Evolutionary conservation across 2,329 filamentous ascomycete species (phyloP).

Genomic region (Pseudocercospora pini-densiflorae): DNA sequence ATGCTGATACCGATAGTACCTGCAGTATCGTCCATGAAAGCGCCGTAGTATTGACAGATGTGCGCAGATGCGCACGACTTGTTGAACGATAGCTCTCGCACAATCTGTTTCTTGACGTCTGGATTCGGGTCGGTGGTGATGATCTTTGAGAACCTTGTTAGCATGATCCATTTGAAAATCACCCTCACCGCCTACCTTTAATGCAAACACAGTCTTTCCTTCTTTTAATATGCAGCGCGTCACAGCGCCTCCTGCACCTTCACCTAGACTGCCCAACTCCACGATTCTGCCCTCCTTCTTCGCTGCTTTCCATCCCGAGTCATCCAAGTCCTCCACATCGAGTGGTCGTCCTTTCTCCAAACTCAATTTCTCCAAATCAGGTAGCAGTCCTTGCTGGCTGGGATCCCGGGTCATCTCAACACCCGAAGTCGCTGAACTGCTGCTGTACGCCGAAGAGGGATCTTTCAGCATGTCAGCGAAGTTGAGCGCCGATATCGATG

Average conservation of each 20-base stretch:
- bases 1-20: constrained; percentile 98
- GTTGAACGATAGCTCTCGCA: constrained; percentile 96
- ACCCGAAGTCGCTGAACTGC: constrained; percentile 50
- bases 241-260: constrained; percentile 94
- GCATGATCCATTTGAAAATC: background rate
- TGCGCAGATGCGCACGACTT: constrained; percentile 95
- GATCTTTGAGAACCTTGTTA: constrained; percentile 63
- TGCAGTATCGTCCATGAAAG: constrained; percentile 93
- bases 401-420: constrained; percentile 77
- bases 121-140: constrained; percentile 98
- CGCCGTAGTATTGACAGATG: constrained; percentile 97
- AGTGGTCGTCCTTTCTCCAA: constrained; percentile 80
- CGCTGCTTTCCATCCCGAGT: constrained; percentile 92
- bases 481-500: constrained; percentile 80
- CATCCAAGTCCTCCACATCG: constrained; percentile 93
- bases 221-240: constrained; percentile 88
- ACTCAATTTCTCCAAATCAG: constrained; percentile 77
- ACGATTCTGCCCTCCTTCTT: constrained; percentile 86
- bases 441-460: constrained; percentile 77
- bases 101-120: constrained; percentile 97
- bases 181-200: constrained; percentile 73
- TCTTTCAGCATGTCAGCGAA: constrained; percentile 79
- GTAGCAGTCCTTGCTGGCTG: constrained; percentile 76
- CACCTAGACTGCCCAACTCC: constrained; percentile 86
- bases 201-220: constrained; percentile 90